Conservation (phyloP, 768 basidiomycete genomes). For the Stropharia rugosoannulata region DNA sequence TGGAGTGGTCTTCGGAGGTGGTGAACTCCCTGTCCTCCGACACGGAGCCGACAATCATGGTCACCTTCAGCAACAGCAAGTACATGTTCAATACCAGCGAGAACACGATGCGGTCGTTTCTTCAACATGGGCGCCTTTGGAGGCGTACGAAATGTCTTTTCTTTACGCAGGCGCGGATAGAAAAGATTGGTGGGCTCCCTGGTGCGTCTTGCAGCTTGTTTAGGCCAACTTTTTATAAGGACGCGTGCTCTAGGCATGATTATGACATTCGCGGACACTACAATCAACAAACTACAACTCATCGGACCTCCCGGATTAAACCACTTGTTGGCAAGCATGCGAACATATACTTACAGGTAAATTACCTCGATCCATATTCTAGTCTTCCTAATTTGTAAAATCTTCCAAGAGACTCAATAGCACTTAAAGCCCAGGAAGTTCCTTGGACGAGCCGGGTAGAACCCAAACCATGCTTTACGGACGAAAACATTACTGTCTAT, state of each 20-base stretch:
- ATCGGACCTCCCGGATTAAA: slow-evolving; percentile 73
- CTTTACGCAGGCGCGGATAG: slow-evolving; percentile 61
- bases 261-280: slow-evolving; percentile 79
- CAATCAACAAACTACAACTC: slow-evolving; percentile 54
- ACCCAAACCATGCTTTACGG: slow-evolving; percentile 51
- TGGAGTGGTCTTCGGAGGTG: slow-evolving; percentile 65
- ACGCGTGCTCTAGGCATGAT: slow-evolving; percentile 51
- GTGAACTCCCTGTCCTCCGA: slow-evolving; percentile 65
- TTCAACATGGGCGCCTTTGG: slow-evolving; percentile 66
- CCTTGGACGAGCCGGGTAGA: slow-evolving; percentile 23
- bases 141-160: slow-evolving; percentile 71
- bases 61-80: slow-evolving; percentile 75
- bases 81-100: slow-evolving; percentile 91
- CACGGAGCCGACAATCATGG: slow-evolving; percentile 74
- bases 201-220: slow-evolving; percentile 42
- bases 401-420: slow-evolving; percentile 46
- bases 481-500: slow-evolving; percentile 66
- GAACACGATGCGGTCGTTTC: slow-evolving; percentile 70
- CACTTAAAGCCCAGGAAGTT: slow-evolving; percentile 45
- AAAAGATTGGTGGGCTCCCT: slow-evolving; percentile 68
- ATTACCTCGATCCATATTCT: slow-evolving; percentile 9
- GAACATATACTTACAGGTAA: slow-evolving; percentile 68
- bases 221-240: slow-evolving; percentile 2
- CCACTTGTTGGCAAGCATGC: slow-evolving; percentile 71
- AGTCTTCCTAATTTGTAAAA: slow-evolving; percentile 5